Percentiles rank a stretch among this genome's conserved stretches.
Conservation (phyloP, 2,329 filamentous ascomycete species). For the Geoglossum cookeanum region DNA sequence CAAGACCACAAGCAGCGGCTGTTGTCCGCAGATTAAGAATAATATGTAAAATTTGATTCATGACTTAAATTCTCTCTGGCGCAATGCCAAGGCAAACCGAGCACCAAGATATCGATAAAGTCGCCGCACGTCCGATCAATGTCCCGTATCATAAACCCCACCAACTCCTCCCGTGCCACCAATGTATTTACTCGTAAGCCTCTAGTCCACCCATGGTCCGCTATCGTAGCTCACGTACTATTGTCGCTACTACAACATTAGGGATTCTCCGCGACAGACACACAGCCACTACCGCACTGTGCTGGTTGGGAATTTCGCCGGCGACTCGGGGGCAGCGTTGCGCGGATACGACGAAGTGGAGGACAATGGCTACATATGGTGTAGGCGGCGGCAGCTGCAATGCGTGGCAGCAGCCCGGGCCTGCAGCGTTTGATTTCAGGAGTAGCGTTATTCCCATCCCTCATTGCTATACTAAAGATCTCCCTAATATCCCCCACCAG, state of each 20-base stretch:
- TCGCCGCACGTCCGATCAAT: not conserved
- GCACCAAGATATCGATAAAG: not conserved
- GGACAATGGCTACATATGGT: not conserved
- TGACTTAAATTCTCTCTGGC: too few relatives aligned
- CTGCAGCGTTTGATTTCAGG: slow-evolving; percentile 36
- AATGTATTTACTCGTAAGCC: too few relatives aligned
- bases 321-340: not conserved
- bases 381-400: slow-evolving; percentile 8
- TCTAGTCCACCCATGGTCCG: too few relatives aligned
- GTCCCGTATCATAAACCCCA: not conserved
- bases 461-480: slow-evolving; percentile 10
- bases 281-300: not conserved
- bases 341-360: not conserved
- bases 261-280: not conserved
- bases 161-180: too few relatives aligned
- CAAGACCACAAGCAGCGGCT: too few relatives aligned
- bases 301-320: not conserved
- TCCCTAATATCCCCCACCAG: slow-evolving; percentile 16
- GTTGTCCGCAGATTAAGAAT: too few relatives aligned
- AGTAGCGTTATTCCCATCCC: slow-evolving; percentile 19
- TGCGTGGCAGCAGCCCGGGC: slow-evolving; percentile 26
- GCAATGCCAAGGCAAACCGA: not conserved
- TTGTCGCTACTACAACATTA: not conserved
- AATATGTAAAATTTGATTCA: too few relatives aligned
- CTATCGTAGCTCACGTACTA: too few relatives aligned